These are phyloP conservation scores for Syzygium aromaticum DNA, from an alignment of 345 rosid species.

Conservation along the genomic window DNA sequence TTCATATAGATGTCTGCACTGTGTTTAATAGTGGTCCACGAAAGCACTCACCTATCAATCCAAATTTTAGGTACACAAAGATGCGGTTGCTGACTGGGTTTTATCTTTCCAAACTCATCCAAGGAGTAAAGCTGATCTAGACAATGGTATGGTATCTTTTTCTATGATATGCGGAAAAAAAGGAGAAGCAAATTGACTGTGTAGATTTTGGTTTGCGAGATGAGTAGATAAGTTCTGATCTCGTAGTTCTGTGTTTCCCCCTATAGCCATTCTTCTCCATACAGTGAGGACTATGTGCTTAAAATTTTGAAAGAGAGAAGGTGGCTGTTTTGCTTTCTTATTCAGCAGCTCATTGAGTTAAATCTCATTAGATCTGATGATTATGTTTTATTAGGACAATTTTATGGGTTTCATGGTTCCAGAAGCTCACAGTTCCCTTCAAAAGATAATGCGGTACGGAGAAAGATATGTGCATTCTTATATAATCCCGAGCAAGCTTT, in stretches of 20 bases:
- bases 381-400: slow-evolving; percentile 49
- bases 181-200: not conserved
- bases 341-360: not conserved
- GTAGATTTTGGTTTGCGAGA: not conserved
- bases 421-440: slow-evolving; percentile 58
- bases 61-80: slow-evolving; percentile 27
- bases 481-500: not conserved
- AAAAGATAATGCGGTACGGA: slow-evolving; percentile 42
- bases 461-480: not conserved
- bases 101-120: slow-evolving; percentile 72
- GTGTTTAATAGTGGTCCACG: not conserved
- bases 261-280: not conserved
- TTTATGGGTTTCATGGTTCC: slow-evolving; percentile 80
- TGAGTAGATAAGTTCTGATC: not conserved
- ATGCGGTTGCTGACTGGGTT: slow-evolving; percentile 59
- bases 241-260: not conserved
- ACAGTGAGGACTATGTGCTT: not conserved
- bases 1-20: not conserved
- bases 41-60: not conserved
- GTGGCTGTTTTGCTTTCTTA: not conserved
- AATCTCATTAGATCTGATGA: not conserved
- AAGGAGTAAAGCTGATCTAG: slow-evolving; percentile 24
- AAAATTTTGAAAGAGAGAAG: not conserved
- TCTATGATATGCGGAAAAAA: not conserved
- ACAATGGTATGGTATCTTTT: slow-evolving; percentile 32